phyloP scores from a whole-genome alignment of 1,284 basidiomycete genomes.

The Rhizoctonia solani region DNA sequence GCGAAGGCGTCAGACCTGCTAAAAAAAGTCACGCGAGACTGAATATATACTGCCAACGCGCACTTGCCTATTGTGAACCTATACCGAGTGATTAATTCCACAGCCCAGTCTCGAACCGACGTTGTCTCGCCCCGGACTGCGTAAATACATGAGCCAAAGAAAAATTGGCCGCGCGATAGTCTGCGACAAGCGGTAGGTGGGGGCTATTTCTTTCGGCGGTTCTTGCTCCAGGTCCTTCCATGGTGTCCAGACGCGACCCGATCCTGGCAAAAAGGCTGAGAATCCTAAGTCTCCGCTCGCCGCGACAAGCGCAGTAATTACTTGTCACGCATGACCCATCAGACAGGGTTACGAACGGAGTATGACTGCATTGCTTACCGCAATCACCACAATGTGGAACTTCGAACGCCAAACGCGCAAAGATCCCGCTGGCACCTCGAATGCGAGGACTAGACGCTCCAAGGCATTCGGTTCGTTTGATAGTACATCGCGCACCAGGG shows the following conservation, averaged over 20 bases:
- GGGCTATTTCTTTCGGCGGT: constrained; percentile 5
- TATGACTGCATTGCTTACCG: constrained; percentile 9
- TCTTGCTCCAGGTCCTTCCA: neutral
- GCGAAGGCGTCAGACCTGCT: constrained; percentile 18
- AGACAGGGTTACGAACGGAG: neutral
- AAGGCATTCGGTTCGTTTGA: constrained; percentile 19
- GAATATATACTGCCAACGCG: neutral
- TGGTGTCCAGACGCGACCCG: constrained; percentile 10
- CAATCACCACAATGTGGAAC: constrained; percentile 23
- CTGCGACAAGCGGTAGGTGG: constrained; percentile 29
- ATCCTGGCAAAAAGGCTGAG: constrained; percentile 33
- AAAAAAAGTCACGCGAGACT: neutral
- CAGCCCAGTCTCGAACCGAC: constrained; percentile 35
- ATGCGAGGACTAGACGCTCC: constrained; percentile 4
- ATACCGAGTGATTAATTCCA: constrained; percentile 36
- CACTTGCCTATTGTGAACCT: constrained; percentile 38
- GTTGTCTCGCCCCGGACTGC: neutral
- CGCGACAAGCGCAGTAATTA: constrained; percentile 34
- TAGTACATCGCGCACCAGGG: constrained; percentile 18
- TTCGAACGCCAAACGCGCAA: constrained; percentile 4
- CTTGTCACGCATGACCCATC: neutral
- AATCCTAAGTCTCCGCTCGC: constrained; percentile 31
- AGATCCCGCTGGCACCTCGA: constrained; percentile 26
- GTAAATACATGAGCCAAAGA: constrained; percentile 14
- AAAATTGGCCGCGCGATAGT: constrained; percentile 34